Evolutionary conservation across 1,284 basidiomycete genomes (phyloP).

Genomic region (Cryptococcus sp.): DNA sequence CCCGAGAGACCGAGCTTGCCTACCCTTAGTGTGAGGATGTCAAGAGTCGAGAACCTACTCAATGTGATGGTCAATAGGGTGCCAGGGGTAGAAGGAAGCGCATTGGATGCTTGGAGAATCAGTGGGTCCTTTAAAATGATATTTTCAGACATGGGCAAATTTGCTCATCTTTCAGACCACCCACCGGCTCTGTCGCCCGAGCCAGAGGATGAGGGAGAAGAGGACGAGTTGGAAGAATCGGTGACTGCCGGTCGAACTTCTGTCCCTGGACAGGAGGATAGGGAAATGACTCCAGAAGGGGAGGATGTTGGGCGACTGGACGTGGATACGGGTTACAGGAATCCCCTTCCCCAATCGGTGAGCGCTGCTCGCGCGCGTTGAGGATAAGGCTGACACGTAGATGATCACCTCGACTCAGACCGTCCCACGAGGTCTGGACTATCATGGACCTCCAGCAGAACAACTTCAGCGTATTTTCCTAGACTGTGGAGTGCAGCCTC

Average conservation of each 20-base stretch:
- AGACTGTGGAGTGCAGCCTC: conserved; percentile 78
- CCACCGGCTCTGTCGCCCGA: conserved; percentile 27
- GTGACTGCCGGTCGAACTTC: conserved; percentile 8
- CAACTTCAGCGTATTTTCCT: conserved; percentile 62
- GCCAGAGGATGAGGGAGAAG: conserved; percentile 4
- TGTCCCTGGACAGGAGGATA: conserved; percentile 9
- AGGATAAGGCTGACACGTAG: neutral
- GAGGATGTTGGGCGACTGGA: conserved; percentile 24
- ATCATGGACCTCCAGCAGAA: conserved; percentile 32
- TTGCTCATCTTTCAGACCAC: conserved; percentile 20
- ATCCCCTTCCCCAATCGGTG: conserved; percentile 37
- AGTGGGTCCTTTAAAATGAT: conserved; percentile 23
- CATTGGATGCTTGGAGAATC: conserved; percentile 35
- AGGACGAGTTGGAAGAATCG: conserved; percentile 7
- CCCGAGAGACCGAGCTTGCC: conserved; percentile 17
- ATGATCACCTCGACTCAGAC: conserved; percentile 15
- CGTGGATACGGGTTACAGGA: conserved; percentile 25
- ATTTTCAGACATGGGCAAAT: neutral
- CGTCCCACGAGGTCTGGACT: conserved; percentile 25
- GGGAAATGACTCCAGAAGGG: conserved; percentile 13
- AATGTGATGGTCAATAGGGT: conserved; percentile 39
- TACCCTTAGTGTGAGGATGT: conserved; percentile 28
- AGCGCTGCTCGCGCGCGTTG: conserved; percentile 2
- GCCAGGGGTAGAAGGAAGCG: conserved; percentile 26
- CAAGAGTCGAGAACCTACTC: conserved; percentile 34